Base-by-base conservation (phyloP, 805 yeast species). In the Monosporozyma unispora region DNA sequence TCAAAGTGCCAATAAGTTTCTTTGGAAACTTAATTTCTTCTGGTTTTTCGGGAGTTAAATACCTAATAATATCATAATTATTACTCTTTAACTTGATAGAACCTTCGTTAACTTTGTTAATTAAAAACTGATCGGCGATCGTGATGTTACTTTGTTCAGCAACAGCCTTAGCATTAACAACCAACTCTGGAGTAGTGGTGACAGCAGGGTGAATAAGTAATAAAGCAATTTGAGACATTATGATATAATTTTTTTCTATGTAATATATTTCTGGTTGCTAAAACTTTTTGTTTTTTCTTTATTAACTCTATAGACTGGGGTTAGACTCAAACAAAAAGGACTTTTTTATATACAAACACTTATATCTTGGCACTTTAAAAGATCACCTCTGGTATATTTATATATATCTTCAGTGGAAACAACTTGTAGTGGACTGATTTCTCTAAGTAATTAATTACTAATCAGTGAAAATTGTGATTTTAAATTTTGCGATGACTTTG, bases 141-240 rank as follows among this genome's bases (percentile, higher is more conserved):
- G 52, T 58, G 8, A 70, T 58, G 25, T 61, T 63, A 9, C 50
- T 47, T 8, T 47, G 21, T 4, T 71, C 65, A 29, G 60, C 56
- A 31, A 66, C 54, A 4, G 47, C 25, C 62, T 79, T 78, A 39
- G 69, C 63, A 1, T 52, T 37, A 44, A 68, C 73, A 18, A 81
- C 78, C 18, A 67, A 48, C 3, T 62, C 69, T 42, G 81, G 82
- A 38, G 76, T 74, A 0, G 82, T 77, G 11, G 82, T 85, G 45
- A 78, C 74, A 7, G 85, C 82, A 18, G 88, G 88, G 58, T 82
- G 88, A 48, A 82, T 71, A 46, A 82, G 68, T 25, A 82, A 64
- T 48, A 81, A 65, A 38, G 61, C 61, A 9, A 49, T 49, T 46
- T 55, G 53, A 23, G 49, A 47, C 42, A 39, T 39, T 31, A 12